Base-by-base conservation (phyloP, 768 basidiomycete species). In the Mycena galopus region DNA sequence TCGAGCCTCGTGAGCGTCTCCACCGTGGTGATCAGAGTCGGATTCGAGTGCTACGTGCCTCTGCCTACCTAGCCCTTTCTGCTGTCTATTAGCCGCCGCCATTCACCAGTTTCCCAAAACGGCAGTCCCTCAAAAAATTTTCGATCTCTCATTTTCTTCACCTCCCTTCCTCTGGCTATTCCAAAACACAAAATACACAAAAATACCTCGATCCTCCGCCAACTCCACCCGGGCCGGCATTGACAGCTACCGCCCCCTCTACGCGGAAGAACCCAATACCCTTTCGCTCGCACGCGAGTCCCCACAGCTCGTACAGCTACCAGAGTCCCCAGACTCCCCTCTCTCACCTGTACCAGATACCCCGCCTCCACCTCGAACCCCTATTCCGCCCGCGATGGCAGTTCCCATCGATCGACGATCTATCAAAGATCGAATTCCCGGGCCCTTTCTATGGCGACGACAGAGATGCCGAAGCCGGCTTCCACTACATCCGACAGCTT, bases 21-120 rank as follows among this genome's bases (percentile, higher is more conserved):
- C 60, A 62, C 2, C 60, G 60, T 62, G 60, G 60, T 62, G 60
- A 44, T 62, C 21, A 29, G 60, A 62, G 60, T 62, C 21, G 60
- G 60, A 62, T 62, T 62, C 60, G 60, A 62, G 60, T 62, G 60
- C 60, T 62, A 44, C 60, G 60, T 62, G 60, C 60, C 60, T 62
- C 39, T 19, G 60, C 27, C 44, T 27, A 62, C 60, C 60, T 62
- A 62, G 32, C 60, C 14, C 29, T 29, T 19, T 30, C 60, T 63
- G 62, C 47, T 63, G 29, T 9, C 47, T 51, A 30, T 51, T 63
- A 10, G 8, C 62, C 11, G 10, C 14, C 62, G n/a, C 47, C 47
- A 37, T 19, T 39, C 16, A 37, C 37, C 37, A 61, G 44, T 37
- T n/a, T 25, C 25, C 58, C n/a, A 42, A 61, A 29, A 61, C 42